Evolutionary conservation across 129 eudicot species (phyloP).

Genomic region (Heracleum sosnowskyi): DNA sequence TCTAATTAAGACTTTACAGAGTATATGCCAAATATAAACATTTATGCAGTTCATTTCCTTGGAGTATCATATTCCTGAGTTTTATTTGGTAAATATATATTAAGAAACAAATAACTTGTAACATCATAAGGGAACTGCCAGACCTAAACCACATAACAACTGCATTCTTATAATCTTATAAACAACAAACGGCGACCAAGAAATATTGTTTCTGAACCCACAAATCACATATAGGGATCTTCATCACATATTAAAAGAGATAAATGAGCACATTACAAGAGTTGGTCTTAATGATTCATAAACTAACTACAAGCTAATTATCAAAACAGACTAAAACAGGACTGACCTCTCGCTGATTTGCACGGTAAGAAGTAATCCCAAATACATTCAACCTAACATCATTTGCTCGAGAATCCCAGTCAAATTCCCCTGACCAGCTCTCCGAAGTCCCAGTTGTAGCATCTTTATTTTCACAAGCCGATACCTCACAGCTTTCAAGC

Average conservation of each 20-base stretch:
- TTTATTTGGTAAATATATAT: background rate
- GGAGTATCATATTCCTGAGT: background rate
- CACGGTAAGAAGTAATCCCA: conserved; percentile 83
- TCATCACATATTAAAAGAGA: background rate
- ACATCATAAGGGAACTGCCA: background rate
- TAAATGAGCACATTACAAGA: background rate
- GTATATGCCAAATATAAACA: background rate
- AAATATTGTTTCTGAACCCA: background rate
- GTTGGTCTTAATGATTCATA: background rate
- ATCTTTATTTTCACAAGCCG: conserved; percentile 30
- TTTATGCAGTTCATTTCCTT: background rate
- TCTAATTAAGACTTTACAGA: background rate
- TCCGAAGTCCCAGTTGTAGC: conserved; percentile 40
- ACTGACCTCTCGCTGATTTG: conserved; percentile 85
- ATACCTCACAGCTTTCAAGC: conserved; percentile 49
- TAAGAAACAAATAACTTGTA: background rate
- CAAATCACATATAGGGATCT: background rate
- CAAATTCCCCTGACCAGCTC: conserved; percentile 81
- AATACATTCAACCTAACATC: conserved; percentile 75
- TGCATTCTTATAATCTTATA: background rate
- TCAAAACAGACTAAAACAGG: conserved; percentile 1
- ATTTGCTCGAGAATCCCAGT: conserved; percentile 77
- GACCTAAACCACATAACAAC: background rate
- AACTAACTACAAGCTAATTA: background rate
- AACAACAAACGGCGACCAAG: background rate